phyloP scores from a whole-genome alignment of 139 green algal genomes.

The Bryopsis sp. region DNA sequence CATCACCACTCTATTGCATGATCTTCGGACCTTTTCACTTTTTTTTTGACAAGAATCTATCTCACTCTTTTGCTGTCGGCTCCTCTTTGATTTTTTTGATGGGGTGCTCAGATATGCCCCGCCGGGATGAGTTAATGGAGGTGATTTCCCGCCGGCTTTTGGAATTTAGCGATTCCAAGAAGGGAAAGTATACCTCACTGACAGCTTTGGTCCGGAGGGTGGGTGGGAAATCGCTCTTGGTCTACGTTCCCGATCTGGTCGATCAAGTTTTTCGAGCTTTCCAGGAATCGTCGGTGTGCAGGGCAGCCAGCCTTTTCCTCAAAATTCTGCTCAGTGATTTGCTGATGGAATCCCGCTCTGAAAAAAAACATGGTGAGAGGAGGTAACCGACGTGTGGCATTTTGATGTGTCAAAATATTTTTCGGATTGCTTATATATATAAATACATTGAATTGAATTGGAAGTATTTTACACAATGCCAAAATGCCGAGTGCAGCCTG shows the following conservation, averaged over 20 bases:
- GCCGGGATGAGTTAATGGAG: neutral
- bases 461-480: too few relatives aligned
- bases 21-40: too few relatives aligned
- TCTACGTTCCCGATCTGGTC: neutral
- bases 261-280: constrained; percentile 1
- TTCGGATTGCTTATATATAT: too few relatives aligned
- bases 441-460: too few relatives aligned
- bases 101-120: neutral
- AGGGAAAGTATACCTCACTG: constrained; percentile 9
- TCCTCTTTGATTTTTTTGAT: neutral
- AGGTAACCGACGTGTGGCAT: too few relatives aligned
- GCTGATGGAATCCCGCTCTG: neutral
- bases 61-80: neutral
- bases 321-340: neutral
- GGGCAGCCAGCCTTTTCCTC: neutral
- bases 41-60: neutral
- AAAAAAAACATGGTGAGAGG: too few relatives aligned
- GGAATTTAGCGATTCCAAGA: neutral
- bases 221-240: neutral
- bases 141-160: neutral
- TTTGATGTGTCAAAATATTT: too few relatives aligned
- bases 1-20: too few relatives aligned
- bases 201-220: neutral
- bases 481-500: too few relatives aligned
- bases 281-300: neutral